These are phyloP conservation scores for Malassezia nana DNA, from an alignment of 1,284 basidiomycete species.

Conservation along the genomic window DNA sequence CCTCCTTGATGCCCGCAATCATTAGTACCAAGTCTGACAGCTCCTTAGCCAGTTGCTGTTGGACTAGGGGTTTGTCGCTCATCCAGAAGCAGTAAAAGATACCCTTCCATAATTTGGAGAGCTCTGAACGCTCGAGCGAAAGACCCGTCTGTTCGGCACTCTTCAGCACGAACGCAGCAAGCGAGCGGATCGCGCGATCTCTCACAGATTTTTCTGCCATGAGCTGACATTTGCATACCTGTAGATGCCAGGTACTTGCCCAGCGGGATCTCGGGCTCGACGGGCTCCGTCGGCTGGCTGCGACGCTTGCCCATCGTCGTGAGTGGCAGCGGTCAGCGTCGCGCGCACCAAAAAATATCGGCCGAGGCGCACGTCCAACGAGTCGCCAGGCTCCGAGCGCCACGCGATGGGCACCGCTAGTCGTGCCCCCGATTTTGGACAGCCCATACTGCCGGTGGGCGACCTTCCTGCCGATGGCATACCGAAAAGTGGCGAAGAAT, in stretches of 20 bases:
- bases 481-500: conserved; percentile 34
- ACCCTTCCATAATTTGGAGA: conserved; percentile 92
- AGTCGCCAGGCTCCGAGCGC: background rate
- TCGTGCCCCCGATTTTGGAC: conserved; percentile 9
- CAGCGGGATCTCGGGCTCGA: conserved; percentile 25
- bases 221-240: background rate
- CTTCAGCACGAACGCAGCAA: conserved; percentile 56
- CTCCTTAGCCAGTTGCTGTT: conserved; percentile 78
- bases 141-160: conserved; percentile 28
- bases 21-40: conserved; percentile 60
- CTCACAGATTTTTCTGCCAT: conserved; percentile 56
- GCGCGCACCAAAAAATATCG: conserved; percentile 9
- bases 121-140: conserved; percentile 59
- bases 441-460: conserved; percentile 28
- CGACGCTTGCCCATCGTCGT: conserved; percentile 14
- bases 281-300: conserved; percentile 1
- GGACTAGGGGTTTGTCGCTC: conserved; percentile 94
- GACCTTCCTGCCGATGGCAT: conserved; percentile 26
- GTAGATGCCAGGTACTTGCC: conserved; percentile 37
- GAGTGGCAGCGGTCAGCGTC: background rate
- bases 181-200: conserved; percentile 72
- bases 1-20: conserved; percentile 4
- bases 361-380: conserved; percentile 9
- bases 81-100: conserved; percentile 98
- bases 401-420: background rate